These are phyloP conservation scores for Uronychia setigera DNA, from an alignment of 73 alveolate species.

Conservation along the genomic window DNA sequence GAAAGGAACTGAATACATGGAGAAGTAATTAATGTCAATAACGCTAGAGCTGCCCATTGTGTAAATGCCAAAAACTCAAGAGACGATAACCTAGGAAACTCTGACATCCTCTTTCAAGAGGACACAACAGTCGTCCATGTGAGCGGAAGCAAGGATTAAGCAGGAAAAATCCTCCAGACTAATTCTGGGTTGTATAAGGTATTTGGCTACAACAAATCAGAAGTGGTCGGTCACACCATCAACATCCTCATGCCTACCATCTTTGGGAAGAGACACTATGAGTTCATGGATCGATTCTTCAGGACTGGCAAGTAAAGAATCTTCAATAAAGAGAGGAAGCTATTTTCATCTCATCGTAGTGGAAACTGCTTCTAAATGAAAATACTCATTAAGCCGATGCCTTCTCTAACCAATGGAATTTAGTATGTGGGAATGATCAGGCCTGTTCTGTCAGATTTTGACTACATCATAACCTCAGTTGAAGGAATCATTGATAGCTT, in stretches of 20 bases:
- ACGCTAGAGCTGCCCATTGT: conserved; percentile 16
- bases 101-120: conserved; percentile 38
- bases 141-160: conserved; percentile 47
- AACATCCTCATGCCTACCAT: conserved; percentile 56
- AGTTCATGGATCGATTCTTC: conserved; percentile 54
- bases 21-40: neutral
- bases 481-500: conserved; percentile 47
- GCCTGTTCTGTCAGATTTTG: conserved; percentile 25
- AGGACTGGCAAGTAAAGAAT: conserved; percentile 48
- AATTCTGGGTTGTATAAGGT: conserved; percentile 39
- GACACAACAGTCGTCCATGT: conserved; percentile 53
- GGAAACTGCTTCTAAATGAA: conserved; percentile 57
- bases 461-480: conserved; percentile 40
- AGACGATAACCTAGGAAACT: conserved; percentile 30
- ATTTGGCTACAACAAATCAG: conserved; percentile 47
- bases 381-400: conserved; percentile 46
- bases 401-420: conserved; percentile 34
- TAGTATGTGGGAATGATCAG: conserved; percentile 55
- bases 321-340: conserved; percentile 34
- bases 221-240: conserved; percentile 50
- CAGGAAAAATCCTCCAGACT: conserved; percentile 44
- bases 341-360: conserved; percentile 48
- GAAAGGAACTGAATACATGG: conserved; percentile 29
- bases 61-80: conserved; percentile 23
- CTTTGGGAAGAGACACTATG: conserved; percentile 45